Percentiles rank a stretch among this genome's conserved stretches.
Evolutionary conservation across 2,329 filamentous ascomycete genomes (phyloP).

Genomic region (Colletotrichum falcatum): DNA sequence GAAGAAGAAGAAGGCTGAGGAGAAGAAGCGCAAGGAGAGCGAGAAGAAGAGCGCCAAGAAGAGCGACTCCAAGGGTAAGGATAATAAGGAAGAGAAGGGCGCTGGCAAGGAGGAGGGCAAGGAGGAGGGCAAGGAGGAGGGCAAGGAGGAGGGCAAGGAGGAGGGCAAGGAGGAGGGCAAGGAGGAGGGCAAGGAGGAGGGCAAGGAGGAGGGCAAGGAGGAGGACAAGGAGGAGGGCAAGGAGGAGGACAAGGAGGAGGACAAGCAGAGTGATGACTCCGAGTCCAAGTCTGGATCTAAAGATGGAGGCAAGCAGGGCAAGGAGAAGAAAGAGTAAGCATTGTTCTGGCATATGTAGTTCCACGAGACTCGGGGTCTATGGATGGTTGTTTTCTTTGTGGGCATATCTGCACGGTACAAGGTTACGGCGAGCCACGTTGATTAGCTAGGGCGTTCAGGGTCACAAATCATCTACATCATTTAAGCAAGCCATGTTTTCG

Average conservation of each 20-base stretch:
- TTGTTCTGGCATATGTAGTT: background rate
- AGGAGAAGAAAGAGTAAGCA: conserved; percentile 32
- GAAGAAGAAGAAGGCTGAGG: conserved; percentile 50
- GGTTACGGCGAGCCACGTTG: background rate
- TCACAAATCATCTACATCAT: background rate
- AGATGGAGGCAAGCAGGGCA: conserved; percentile 15
- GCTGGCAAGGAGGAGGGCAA: conserved; percentile 20
- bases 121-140: conserved; percentile 45
- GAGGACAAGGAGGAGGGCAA: too few species aligned
- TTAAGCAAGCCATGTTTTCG: background rate
- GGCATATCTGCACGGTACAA: background rate
- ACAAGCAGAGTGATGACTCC: conserved; percentile 1
- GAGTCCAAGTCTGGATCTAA: conserved; percentile 4
- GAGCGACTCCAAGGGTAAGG: conserved; percentile 42
- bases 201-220: too few species aligned
- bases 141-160: conserved; percentile 42
- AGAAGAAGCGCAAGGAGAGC: conserved; percentile 49
- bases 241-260: too few species aligned
- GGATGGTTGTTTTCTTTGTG: background rate
- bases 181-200: too few species aligned
- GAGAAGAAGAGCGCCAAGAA: conserved; percentile 45
- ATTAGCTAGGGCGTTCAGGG: conserved; percentile 11
- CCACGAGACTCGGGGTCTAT: background rate
- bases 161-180: conserved; percentile 38
- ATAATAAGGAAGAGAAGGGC: conserved; percentile 42